Evolutionary conservation across 2,329 filamentous ascomycete species (phyloP).

Genomic region (Chaetomium olivaceum): DNA sequence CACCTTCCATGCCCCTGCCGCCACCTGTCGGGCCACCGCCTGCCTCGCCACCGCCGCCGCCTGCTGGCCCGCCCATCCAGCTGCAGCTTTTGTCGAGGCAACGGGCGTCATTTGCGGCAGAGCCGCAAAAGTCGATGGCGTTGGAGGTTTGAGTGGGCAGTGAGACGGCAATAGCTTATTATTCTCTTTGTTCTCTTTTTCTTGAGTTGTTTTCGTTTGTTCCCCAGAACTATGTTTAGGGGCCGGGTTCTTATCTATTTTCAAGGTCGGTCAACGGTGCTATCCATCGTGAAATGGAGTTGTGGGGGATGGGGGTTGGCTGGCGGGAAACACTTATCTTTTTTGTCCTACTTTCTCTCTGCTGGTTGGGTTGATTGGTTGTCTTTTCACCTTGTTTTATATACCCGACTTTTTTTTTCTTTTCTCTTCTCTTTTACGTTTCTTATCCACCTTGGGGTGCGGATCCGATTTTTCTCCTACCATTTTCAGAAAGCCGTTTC

Average conservation of each 20-base stretch:
- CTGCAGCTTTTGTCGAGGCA: constrained; percentile 34
- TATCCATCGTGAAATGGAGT: background rate
- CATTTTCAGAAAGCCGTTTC: constrained; percentile 27
- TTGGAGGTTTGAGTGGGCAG: constrained; percentile 25
- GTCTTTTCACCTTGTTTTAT: background rate
- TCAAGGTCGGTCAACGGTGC: background rate
- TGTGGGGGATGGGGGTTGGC: background rate
- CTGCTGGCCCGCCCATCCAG: constrained; percentile 32
- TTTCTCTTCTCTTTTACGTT: background rate
- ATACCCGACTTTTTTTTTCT: constrained; percentile 11
- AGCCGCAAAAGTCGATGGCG: constrained; percentile 33
- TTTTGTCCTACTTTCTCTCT: constrained; percentile 21
- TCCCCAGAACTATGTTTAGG: background rate
- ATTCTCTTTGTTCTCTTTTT: background rate
- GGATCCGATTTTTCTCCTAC: constrained; percentile 23
- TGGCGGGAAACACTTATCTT: constrained; percentile 13
- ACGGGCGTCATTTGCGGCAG: constrained; percentile 32
- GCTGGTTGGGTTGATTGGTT: background rate
- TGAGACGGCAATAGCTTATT: background rate
- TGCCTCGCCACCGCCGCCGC: background rate
- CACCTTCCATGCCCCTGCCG: constrained; percentile 14
- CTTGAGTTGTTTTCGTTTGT: constrained; percentile 15
- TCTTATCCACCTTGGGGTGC: background rate
- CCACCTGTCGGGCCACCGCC: constrained; percentile 32
- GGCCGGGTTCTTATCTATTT: background rate